phyloP scores from a whole-genome alignment of 139 green algal species.

The Pleodorina starrii region DNA sequence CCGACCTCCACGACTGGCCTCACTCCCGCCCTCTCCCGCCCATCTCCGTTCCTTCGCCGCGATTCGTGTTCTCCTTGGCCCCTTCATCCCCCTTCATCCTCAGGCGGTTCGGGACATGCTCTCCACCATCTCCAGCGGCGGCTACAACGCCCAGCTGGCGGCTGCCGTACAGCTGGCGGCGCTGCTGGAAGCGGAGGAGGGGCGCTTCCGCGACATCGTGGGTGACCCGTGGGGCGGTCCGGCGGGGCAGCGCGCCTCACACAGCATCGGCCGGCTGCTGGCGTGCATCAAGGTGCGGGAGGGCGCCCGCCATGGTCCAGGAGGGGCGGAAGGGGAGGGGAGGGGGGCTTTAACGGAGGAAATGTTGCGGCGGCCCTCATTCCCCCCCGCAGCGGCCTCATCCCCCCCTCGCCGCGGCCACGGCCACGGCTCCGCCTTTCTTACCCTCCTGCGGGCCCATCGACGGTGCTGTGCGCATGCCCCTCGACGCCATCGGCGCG shows the following conservation, averaged over 20 bases:
- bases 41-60: background rate
- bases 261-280: slow-evolving; percentile 57
- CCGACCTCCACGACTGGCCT: too few species aligned
- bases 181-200: slow-evolving; percentile 60
- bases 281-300: slow-evolving; percentile 47
- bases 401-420: too few species aligned
- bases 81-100: background rate
- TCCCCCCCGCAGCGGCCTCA: too few species aligned
- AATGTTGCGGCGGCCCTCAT: too few species aligned
- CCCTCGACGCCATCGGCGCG: too few species aligned
- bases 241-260: background rate
- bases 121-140: background rate
- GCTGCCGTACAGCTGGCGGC: slow-evolving; percentile 51
- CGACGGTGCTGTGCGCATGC: too few species aligned
- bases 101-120: slow-evolving; percentile 46
- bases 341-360: too few species aligned
- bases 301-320: too few species aligned
- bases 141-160: slow-evolving; percentile 21
- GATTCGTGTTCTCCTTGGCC: background rate
- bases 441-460: too few species aligned
- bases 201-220: slow-evolving; percentile 54
- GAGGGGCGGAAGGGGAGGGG: too few species aligned
- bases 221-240: slow-evolving; percentile 55
- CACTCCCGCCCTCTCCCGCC: background rate
- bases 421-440: too few species aligned